Evolutionary conservation across 805 yeast species (phyloP), one percentile per base, ranked within the genome.

Genomic region (Monosporozyma aerobia): DNA sequence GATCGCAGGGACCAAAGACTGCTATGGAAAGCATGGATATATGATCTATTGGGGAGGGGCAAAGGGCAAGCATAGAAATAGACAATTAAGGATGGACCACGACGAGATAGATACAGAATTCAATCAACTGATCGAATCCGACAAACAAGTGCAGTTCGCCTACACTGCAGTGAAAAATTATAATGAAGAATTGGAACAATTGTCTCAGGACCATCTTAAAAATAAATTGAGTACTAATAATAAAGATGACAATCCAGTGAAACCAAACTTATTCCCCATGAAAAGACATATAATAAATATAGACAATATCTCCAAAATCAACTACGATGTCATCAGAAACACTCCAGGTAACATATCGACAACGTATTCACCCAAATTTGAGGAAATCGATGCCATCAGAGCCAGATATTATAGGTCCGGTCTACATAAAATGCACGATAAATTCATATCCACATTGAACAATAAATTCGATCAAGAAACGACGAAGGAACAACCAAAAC

Each of bases 291-390:
- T 67, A 7, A 50, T 68, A 13, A 57, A 57, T 27, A 67, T 68
- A 1, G 71, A 68, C 47, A 68, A 66, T 47, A 60, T 61, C n/a
- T 60, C 68, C 11, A 60, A 59, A 53, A 65, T 68, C 22, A 68
- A 65, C 54, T 68, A 68, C 50, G 71, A 68, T 52, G 60, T 64
- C 62, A 60, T 68, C 22, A 65, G 62, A 51, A 65, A 59, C 37
- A 52, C 62, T 3, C 71, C 71, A 0, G 71, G 71, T 7, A 64
- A 61, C 39, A 44, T 64, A 39, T 29, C 49, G 27, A 44, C 49
- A 32, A 39, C 23, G 9, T 33, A 39, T 50, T 40, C 29, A 32
- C 10, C 40, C 41, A 16, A 52, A 44, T 40, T 53, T 46, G 33
- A 25, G 11, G 69, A 63, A 44, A 55, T 65, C 13, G 63, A 59